Base-by-base conservation (phyloP, 2,329 filamentous ascomycete species). In the Fusarium proliferatum region DNA sequence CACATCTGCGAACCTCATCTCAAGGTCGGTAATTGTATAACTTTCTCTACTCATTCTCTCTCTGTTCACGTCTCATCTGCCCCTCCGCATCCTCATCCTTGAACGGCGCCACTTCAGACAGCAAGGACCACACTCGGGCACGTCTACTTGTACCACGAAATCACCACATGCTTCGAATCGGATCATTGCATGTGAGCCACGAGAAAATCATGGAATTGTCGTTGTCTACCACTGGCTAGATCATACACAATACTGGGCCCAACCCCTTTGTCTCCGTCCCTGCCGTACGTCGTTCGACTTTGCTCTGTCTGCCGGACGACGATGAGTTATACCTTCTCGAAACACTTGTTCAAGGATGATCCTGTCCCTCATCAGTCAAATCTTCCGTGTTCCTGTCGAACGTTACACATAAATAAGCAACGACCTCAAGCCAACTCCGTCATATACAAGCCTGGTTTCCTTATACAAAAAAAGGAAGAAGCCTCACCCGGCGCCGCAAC, bases 211-310 rank as follows among this genome's bases (percentile, higher is more conserved):
- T 41, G 48, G n/a, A 36, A n/a, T 39, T 39, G 15, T 45, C 38
- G 36, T 26, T 53, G 19, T 58, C 42, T 38, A 26, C 55, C 30
- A 53, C 59, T 63, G 45, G 51, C 42, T 30, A 59, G 41, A 48
- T 45, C 23, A 57, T 33, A 41, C 39, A 23, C 66, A 59, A 69
- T 45, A 57, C 45, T 57, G 58, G 66, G 46, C 36, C 58, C 52
- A 39, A 45, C 28, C 53, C 42, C 43, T 71, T 64, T 60, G 39
- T 59, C 30, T 53, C 42, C n/a, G 28, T 55, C 39, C 38, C 70
- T 64, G 38, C 59, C 52, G 55, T 63, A 52, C 64, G 49, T 70
- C 66, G 61, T 70, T 69, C 67, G 75, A 74, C 65, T 46, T 61
- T 67, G 46, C 45, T 57, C 42, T 62, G 43, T 57, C 61, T 57